These are phyloP conservation scores for Trichoderma sp. DNA, from an alignment of 2,329 filamentous ascomycete species.

Conservation along the genomic window DNA sequence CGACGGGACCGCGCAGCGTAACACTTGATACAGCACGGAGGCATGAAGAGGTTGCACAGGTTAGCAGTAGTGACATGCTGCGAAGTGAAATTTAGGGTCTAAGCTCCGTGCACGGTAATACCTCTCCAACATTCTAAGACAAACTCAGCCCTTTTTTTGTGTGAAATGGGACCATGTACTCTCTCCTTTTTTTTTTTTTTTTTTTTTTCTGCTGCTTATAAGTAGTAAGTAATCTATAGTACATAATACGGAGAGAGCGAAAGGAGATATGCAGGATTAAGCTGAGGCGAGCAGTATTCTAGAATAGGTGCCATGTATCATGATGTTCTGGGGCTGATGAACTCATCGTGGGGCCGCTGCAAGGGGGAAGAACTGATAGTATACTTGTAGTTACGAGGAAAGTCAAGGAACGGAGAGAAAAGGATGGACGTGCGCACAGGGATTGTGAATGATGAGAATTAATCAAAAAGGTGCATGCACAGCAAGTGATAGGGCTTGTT, in stretches of 20 bases:
- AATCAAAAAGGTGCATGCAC: background rate
- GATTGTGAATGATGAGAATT: background rate
- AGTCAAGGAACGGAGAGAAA: background rate
- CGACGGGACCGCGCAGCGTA: too few species aligned
- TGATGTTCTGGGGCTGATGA: background rate
- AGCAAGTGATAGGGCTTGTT: background rate
- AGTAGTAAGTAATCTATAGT: background rate
- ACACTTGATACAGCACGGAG: background rate
- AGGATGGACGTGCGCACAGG: background rate
- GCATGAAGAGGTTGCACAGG: background rate
- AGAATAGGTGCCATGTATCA: slow-evolving; percentile 14
- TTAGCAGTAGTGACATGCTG: background rate
- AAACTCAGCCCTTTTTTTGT: background rate
- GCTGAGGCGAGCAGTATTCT: slow-evolving; percentile 10
- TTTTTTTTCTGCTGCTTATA: background rate
- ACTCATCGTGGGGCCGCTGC: background rate
- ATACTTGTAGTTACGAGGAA: too few species aligned
- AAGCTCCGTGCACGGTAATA: background rate
- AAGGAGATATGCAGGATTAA: background rate
- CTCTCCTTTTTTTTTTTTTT: background rate
- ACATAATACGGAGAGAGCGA: background rate
- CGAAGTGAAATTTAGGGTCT: background rate
- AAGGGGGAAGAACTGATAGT: too few species aligned
- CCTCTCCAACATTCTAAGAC: background rate
- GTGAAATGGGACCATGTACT: background rate